Percentiles rank a stretch among this genome's conserved stretches.
Conservation (phyloP, 495 filamentous ascomycete species). For the Daldinia bambusicola region DNA sequence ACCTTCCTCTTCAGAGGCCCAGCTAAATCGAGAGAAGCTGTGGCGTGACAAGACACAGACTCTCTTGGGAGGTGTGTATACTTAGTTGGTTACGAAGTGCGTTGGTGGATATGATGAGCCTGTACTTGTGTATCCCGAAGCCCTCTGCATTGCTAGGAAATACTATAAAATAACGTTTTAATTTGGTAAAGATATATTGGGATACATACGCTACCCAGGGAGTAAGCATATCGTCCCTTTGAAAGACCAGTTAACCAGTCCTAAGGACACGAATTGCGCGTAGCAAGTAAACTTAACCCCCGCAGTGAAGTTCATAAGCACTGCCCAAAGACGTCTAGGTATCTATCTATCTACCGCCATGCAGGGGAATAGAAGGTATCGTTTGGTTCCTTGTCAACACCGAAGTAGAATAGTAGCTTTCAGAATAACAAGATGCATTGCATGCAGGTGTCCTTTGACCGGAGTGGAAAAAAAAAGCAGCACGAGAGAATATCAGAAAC, state of each 20-base stretch:
- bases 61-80: too few relatives aligned
- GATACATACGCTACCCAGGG: too few relatives aligned
- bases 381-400: neutral
- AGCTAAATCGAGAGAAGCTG: too few relatives aligned
- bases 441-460: neutral
- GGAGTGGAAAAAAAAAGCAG: neutral
- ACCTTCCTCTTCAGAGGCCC: too few relatives aligned
- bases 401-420: neutral
- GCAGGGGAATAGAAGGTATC: neutral
- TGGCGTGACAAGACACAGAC: too few relatives aligned
- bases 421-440: neutral
- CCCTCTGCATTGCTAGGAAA: too few relatives aligned
- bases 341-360: neutral
- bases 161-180: too few relatives aligned
- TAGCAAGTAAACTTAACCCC: neutral
- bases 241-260: neutral
- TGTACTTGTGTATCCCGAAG: too few relatives aligned
- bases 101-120: too few relatives aligned
- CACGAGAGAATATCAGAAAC: slow-evolving; percentile 21
- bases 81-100: too few relatives aligned
- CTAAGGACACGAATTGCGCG: neutral
- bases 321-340: neutral
- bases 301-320: neutral
- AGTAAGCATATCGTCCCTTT: neutral
- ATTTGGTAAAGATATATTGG: too few relatives aligned